A percentile compares a stretch with the other conserved stretches of the same genome.
Conservation (phyloP, 371 early-diverging fungal species). For the Chytridium lagenaria region DNA sequence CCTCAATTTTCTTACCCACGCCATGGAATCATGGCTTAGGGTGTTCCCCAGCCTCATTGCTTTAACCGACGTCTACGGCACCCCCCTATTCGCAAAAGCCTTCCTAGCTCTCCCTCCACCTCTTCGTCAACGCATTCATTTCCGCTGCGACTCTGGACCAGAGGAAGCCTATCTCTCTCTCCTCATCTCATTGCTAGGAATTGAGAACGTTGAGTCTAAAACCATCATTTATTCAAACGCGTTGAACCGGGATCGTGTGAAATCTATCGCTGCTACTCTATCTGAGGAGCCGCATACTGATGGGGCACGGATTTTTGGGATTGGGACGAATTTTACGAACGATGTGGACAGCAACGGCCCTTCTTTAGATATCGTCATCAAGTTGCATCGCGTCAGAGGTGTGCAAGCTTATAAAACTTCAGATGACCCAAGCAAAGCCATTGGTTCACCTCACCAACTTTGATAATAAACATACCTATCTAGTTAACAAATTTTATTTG, state of each 20-base stretch:
- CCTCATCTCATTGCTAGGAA: not conserved
- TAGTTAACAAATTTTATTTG: not conserved
- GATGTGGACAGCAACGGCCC: slow-evolving; percentile 5
- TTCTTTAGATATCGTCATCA: slow-evolving; percentile 26
- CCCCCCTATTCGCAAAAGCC: slow-evolving; percentile 4
- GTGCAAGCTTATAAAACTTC: not conserved
- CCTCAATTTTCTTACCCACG: too few species aligned
- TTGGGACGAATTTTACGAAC: slow-evolving; percentile 32
- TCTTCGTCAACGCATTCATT: slow-evolving; percentile 13
- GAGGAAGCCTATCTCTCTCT: slow-evolving; percentile 16
- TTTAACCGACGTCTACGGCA: slow-evolving; percentile 26
- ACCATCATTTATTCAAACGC: slow-evolving; percentile 29
- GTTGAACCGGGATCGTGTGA: slow-evolving; percentile 16
- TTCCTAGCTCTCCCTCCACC: not conserved
- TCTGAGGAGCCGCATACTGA: not conserved
- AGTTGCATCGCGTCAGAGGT: slow-evolving; percentile 13
- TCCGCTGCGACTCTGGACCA: slow-evolving; percentile 26
- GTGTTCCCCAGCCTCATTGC: slow-evolving; percentile 25
- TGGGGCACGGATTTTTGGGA: slow-evolving; percentile 1
- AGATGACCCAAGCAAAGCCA: not conserved
- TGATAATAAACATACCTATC: not conserved
- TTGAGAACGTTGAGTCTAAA: not conserved
- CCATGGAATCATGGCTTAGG: slow-evolving; percentile 17
- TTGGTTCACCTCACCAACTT: not conserved
- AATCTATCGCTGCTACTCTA: not conserved